Evolutionary conservation across 805 yeast genomes (phyloP).

Genomic region (Metschnikowia lochheadii): DNA sequence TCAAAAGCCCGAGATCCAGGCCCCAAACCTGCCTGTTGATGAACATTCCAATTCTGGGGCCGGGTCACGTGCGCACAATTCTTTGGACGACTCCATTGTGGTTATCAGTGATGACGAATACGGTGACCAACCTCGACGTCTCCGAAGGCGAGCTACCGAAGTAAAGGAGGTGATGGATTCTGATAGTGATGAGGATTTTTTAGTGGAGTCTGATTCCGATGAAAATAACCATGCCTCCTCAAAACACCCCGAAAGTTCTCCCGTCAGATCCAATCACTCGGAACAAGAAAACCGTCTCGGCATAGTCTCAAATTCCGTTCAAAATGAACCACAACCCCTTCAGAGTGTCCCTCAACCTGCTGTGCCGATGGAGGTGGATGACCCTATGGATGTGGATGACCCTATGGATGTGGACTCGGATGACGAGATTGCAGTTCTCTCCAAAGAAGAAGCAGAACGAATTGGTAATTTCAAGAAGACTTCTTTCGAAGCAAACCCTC

Average conservation of each 20-base stretch:
- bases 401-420: conserved; percentile 9
- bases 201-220: not conserved
- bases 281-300: too few relatives aligned
- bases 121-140: not conserved
- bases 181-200: not conserved
- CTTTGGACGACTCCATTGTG: not conserved
- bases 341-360: not conserved
- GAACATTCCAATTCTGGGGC: not conserved
- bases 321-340: not conserved
- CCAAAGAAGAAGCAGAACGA: conserved; percentile 28
- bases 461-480: conserved; percentile 23
- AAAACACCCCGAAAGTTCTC: not conserved
- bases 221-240: not conserved
- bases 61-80: not conserved
- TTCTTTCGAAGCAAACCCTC: conserved; percentile 14
- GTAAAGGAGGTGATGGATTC: not conserved
- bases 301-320: not conserved
- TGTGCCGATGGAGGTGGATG: not conserved
- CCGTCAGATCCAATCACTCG: too few relatives aligned
- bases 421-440: conserved; percentile 28
- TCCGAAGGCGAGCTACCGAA: not conserved
- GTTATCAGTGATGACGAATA: not conserved
- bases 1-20: too few relatives aligned
- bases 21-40: too few relatives aligned
- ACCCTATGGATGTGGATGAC: not conserved